Percentiles rank a stretch among this genome's conserved stretches.
These are phyloP conservation scores for Lactifluus piperatus DNA, from an alignment of 768 basidiomycete genomes.

Conservation along the genomic window DNA sequence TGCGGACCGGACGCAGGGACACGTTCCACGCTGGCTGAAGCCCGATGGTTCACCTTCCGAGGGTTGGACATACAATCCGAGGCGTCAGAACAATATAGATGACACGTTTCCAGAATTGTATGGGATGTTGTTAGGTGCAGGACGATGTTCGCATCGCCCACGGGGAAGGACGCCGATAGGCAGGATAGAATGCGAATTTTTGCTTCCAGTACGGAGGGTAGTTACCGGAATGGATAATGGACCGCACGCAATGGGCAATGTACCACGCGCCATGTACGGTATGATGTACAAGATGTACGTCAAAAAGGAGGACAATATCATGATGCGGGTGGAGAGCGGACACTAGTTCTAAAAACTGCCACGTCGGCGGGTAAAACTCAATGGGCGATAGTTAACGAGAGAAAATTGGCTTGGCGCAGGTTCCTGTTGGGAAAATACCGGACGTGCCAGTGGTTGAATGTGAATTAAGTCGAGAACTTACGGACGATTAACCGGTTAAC, in stretches of 20 bases:
- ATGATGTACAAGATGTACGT: slow-evolving; percentile 15
- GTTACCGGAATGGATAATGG: background rate
- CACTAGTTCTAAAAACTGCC: background rate
- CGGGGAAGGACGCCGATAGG: background rate
- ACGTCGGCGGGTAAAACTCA: background rate
- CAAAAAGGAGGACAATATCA: slow-evolving; percentile 2
- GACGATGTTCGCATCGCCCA: background rate
- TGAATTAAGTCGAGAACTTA: too few species aligned
- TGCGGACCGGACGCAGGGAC: background rate
- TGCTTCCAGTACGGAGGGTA: background rate
- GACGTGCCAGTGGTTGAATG: too few species aligned
- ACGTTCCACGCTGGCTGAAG: background rate
- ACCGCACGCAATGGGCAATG: too few species aligned
- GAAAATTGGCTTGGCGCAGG: background rate
- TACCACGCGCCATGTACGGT: slow-evolving; percentile 2
- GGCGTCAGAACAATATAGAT: background rate
- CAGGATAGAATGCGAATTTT: background rate
- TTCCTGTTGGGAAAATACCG: background rate
- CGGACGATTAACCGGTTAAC: too few species aligned
- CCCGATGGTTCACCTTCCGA: slow-evolving; percentile 1
- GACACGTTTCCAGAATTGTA: background rate
- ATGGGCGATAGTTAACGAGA: background rate
- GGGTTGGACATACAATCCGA: slow-evolving; percentile 1
- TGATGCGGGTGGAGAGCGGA: slow-evolving; percentile 16
- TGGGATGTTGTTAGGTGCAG: slow-evolving; percentile 1